Evolutionary conservation across 805 yeast species (phyloP).

Genomic region (Tetrapisispora arboricola): DNA sequence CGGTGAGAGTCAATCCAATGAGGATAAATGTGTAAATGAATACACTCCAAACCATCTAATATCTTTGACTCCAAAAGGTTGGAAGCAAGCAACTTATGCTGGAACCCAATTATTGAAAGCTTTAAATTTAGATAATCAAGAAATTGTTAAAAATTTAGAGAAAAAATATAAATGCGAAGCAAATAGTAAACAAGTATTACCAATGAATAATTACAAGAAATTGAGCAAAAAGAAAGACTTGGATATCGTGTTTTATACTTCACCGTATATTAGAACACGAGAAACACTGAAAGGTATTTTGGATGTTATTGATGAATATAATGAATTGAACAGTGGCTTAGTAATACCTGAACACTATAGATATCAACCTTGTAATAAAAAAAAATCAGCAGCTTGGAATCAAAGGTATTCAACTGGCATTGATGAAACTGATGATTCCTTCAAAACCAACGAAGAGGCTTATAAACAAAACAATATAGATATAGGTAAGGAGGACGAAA

Average conservation of each 20-base stretch:
- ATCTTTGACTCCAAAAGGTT: slow-evolving; percentile 63
- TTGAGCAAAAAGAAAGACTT: slow-evolving; percentile 38
- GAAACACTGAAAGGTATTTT: slow-evolving; percentile 70
- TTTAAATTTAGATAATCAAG: slow-evolving; percentile 20
- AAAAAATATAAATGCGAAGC: slow-evolving; percentile 12
- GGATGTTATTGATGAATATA: slow-evolving; percentile 38
- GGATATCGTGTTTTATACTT: slow-evolving; percentile 65
- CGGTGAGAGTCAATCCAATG: slow-evolving; percentile 88
- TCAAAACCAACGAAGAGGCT: background rate
- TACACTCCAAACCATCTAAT: slow-evolving; percentile 73
- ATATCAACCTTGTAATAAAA: slow-evolving; percentile 21
- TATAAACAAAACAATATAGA: slow-evolving; percentile 8
- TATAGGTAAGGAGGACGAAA: slow-evolving; percentile 36
- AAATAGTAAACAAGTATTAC: slow-evolving; percentile 9
- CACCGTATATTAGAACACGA: slow-evolving; percentile 78
- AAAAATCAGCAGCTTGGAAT: slow-evolving; percentile 25
- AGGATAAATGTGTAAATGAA: slow-evolving; percentile 71
- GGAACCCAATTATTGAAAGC: slow-evolving; percentile 38
- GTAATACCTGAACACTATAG: slow-evolving; percentile 11
- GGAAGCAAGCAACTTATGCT: slow-evolving; percentile 49
- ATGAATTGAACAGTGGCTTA: slow-evolving; percentile 9
- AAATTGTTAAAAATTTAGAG: slow-evolving; percentile 12
- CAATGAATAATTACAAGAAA: slow-evolving; percentile 16
- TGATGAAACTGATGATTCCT: slow-evolving; percentile 15
- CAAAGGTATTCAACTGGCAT: slow-evolving; percentile 14